These are phyloP conservation scores for Claviceps spartinae DNA, from an alignment of 2,329 filamentous ascomycete genomes.

Conservation along the genomic window DNA sequence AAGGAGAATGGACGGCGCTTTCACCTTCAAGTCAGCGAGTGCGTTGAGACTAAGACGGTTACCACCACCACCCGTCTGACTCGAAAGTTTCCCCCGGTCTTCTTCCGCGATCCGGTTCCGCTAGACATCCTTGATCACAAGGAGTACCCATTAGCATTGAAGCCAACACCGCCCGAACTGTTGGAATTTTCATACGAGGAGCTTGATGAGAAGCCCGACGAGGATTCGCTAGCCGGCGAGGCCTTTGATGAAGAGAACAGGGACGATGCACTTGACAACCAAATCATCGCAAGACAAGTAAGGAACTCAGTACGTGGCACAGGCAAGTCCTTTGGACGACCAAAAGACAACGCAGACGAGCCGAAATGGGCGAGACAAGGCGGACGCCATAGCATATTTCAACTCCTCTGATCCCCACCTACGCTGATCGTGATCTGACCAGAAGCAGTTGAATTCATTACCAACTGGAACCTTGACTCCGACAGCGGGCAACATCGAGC, in stretches of 20 bases:
- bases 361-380: background rate
- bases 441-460: slow-evolving; percentile 11
- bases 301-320: slow-evolving; percentile 12
- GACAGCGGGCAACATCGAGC: slow-evolving; percentile 14
- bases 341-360: background rate
- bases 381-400: background rate
- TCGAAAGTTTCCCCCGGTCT: slow-evolving; percentile 69
- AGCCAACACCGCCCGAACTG: slow-evolving; percentile 68
- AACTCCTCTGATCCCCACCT: background rate
- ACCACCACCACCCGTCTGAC: slow-evolving; percentile 90
- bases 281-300: background rate
- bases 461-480: slow-evolving; percentile 14
- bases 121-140: slow-evolving; percentile 68
- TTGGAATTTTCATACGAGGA: slow-evolving; percentile 62
- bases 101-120: slow-evolving; percentile 59
- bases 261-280: slow-evolving; percentile 7
- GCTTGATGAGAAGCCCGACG: slow-evolving; percentile 18
- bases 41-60: slow-evolving; percentile 57
- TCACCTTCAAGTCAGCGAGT: slow-evolving; percentile 49
- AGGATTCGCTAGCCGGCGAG: slow-evolving; percentile 12
- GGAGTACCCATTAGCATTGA: slow-evolving; percentile 75
- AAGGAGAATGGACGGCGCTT: slow-evolving; percentile 23
- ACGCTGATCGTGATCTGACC: slow-evolving; percentile 1
- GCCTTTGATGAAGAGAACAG: slow-evolving; percentile 13
- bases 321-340: background rate